Conservation (phyloP, 2,329 filamentous ascomycete species). For the Coniochaeta sp. region DNA sequence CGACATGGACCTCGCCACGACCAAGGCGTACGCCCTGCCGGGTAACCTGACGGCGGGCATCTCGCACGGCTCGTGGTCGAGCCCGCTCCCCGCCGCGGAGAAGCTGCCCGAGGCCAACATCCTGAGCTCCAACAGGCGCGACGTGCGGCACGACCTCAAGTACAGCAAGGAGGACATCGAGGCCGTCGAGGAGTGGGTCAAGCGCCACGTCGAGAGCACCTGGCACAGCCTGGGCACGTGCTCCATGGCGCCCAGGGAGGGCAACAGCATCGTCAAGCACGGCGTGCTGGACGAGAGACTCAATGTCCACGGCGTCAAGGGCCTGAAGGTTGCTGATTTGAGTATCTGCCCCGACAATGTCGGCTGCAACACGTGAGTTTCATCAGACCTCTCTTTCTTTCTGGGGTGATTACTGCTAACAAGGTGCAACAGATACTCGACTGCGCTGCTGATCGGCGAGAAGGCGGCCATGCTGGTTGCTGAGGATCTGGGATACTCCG, state of each 20-base stretch:
- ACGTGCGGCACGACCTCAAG: slow-evolving; percentile 54
- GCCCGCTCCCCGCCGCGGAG: slow-evolving; percentile 47
- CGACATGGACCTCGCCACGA: slow-evolving; percentile 69
- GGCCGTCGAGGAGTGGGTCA: slow-evolving; percentile 62
- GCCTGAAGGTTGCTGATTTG: slow-evolving; percentile 70
- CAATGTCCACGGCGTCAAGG: slow-evolving; percentile 71
- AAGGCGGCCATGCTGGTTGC: slow-evolving; percentile 64
- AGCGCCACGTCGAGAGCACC: slow-evolving; percentile 69
- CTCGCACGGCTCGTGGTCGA: slow-evolving; percentile 66
- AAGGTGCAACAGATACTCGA: slow-evolving; percentile 47
- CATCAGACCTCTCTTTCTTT: neutral
- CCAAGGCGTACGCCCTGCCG: slow-evolving; percentile 67
- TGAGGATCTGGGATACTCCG: slow-evolving; percentile 69
- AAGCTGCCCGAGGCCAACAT: slow-evolving; percentile 34
- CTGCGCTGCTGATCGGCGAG: slow-evolving; percentile 68
- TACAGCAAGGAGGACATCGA: slow-evolving; percentile 59
- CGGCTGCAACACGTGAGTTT: slow-evolving; percentile 55
- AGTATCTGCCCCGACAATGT: slow-evolving; percentile 75
- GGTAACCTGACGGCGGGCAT: slow-evolving; percentile 66
- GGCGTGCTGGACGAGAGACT: slow-evolving; percentile 71
- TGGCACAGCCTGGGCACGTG: slow-evolving; percentile 65
- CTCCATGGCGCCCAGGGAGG: slow-evolving; percentile 69
- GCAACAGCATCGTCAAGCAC: slow-evolving; percentile 75
- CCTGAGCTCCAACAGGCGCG: slow-evolving; percentile 59
- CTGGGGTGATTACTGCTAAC: neutral